Evolutionary conservation across 108 stramenopile genomes (phyloP), one percentile per base, ranked within the genome.

Genomic region (Nitzschia putrida): DNA sequence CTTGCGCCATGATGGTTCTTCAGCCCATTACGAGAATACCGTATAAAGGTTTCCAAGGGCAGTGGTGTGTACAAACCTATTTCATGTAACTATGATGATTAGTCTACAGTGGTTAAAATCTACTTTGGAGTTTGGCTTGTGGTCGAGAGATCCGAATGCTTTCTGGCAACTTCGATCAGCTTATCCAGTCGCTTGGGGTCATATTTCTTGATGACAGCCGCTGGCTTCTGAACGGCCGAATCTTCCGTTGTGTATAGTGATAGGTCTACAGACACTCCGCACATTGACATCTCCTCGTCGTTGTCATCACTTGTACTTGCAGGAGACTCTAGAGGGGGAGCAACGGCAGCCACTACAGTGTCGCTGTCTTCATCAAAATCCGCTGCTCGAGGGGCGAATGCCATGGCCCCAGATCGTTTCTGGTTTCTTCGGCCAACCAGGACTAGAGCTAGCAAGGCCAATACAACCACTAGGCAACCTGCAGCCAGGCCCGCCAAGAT

Each of bases 171-270:
- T 47, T 44, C 61, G 21, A 63, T 63, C 44, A 63, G 38, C 37
- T 63, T 63, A 14, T 63, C 61, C 1, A 63, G 44, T 14, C 61
- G 2, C 44, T 47, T 63, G 1, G 61, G 18, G 24, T 63, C 24
- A 43, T 63, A 63, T 3, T 12, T 34, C 39, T 59, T 59, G 1
- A 29, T 7, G 11, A 59, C n/a, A 49, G 47, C 2, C 2, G 14
- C n/a, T 0, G 58, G 58, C 3, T 14, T 16, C 37, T 59, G 37
- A 20, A 24, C 44, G n/a, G 45, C 20, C 0, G 61, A 63, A 10
- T 63, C 61, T 18, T 63, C 61, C 11, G 61, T 63, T 5, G 61
- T 63, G 23, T 63, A 63, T 0, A 63, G 42, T 14, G 61, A 63
- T 43, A 63, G 43, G 18, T 63, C 61, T 1, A 47, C 44, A 37